Evolutionary conservation across 2,329 filamentous ascomycete species (phyloP).

Genomic region (Emericellopsis cladophorae): DNA sequence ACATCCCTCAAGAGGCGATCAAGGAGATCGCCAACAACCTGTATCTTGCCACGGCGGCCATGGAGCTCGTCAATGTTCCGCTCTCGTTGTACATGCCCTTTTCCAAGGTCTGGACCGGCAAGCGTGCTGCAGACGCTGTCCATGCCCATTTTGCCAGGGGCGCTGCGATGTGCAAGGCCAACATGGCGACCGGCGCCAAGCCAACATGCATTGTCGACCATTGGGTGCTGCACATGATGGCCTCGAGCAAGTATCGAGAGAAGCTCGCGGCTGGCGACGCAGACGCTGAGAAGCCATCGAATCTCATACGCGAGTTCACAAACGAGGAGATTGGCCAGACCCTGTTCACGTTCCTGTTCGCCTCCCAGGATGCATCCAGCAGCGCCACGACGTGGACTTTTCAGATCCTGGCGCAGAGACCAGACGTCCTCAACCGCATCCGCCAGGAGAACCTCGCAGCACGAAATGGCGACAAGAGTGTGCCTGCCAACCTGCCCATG

Average conservation of each 20-base stretch:
- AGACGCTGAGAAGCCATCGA: constrained; percentile 26
- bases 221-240: constrained; percentile 64
- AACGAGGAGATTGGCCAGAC: constrained; percentile 35
- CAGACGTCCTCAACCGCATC: constrained; percentile 30
- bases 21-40: constrained; percentile 70
- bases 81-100: constrained; percentile 56
- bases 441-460: constrained; percentile 32
- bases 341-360: constrained; percentile 40
- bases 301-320: constrained; percentile 36
- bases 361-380: constrained; percentile 39
- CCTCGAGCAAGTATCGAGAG: constrained; percentile 54
- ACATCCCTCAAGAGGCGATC: constrained; percentile 59
- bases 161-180: constrained; percentile 57
- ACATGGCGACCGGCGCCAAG: constrained; percentile 56
- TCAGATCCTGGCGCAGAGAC: constrained; percentile 35
- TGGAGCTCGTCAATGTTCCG: constrained; percentile 72
- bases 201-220: constrained; percentile 65
- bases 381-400: constrained; percentile 41
- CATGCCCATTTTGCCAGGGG: constrained; percentile 58
- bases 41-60: constrained; percentile 63
- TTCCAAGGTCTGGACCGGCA: constrained; percentile 67
- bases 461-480: constrained; percentile 25
- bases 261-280: constrained; percentile 44
- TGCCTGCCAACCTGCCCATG: constrained; percentile 29
- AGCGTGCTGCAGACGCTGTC: constrained; percentile 61